A percentile compares a stretch with the other conserved stretches of the same genome.
Evolutionary conservation across 257 asterid species (phyloP).

Genomic region (Lithospermum erythrorhizon): DNA sequence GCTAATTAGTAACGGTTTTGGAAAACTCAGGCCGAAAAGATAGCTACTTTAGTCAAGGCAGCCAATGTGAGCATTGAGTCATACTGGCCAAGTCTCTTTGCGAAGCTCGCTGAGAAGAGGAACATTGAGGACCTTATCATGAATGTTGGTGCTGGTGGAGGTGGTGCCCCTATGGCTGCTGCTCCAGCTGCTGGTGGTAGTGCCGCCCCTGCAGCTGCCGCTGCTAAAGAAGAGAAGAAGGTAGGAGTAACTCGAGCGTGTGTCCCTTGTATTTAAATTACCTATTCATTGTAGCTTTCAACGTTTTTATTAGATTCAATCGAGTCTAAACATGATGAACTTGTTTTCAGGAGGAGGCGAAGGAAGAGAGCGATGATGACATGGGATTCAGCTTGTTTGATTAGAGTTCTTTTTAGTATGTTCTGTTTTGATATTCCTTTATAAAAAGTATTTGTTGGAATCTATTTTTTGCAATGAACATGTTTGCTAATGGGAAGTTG

Average conservation of each 20-base stretch:
- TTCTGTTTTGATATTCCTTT: too few species aligned
- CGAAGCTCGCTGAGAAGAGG: constrained; percentile 64
- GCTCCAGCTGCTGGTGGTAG: constrained; percentile 29
- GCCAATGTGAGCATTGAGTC: constrained; percentile 53
- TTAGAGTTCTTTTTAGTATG: background rate
- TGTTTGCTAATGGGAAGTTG: too few species aligned
- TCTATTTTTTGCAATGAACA: too few species aligned
- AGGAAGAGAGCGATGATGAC: background rate
- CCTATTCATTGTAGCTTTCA: too few species aligned
- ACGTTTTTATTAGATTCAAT: too few species aligned
- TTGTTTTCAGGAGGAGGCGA: background rate
- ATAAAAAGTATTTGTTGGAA: too few species aligned
- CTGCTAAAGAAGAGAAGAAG: constrained; percentile 34
- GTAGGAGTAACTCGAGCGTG: background rate
- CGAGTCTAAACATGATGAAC: too few species aligned
- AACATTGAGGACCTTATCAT: constrained; percentile 46
- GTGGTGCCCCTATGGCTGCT: constrained; percentile 41
- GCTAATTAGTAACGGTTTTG: background rate
- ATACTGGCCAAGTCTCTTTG: constrained; percentile 62
- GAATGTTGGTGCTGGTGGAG: constrained; percentile 65
- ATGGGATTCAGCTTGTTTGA: background rate
- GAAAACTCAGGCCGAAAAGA: constrained; percentile 48
- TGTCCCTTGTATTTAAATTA: too few species aligned
- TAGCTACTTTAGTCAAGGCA: constrained; percentile 36
- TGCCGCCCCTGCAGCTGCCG: constrained; percentile 36